Evolutionary conservation across 345 rosid genomes (phyloP).

Genomic region (Camelina hispida): DNA sequence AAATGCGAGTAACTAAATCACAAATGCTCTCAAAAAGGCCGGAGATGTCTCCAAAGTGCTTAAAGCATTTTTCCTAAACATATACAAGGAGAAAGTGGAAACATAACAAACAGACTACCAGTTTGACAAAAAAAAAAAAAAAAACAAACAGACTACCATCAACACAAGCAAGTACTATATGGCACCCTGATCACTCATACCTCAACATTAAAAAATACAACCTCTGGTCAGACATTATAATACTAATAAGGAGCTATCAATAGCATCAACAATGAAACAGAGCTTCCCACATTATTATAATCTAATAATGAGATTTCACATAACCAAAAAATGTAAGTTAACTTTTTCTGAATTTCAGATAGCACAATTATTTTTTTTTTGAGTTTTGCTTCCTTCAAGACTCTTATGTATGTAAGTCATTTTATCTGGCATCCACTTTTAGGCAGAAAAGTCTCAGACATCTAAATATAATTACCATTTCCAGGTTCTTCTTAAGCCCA

Average conservation of each 20-base stretch:
- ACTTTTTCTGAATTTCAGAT: neutral
- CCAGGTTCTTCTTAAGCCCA: constrained; percentile 82
- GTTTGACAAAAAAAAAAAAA: too few relatives aligned
- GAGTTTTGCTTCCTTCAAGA: neutral
- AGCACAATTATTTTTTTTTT: neutral
- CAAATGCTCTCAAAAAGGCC: neutral
- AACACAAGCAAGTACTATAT: neutral
- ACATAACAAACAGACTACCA: constrained; percentile 5
- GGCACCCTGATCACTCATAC: constrained; percentile 1
- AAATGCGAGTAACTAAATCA: constrained; percentile 5
- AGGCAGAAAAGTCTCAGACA: constrained; percentile 1
- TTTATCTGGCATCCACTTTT: constrained; percentile 2
- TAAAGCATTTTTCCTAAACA: constrained; percentile 1
- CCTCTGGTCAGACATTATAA: constrained; percentile 1
- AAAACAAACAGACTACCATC: constrained; percentile 9
- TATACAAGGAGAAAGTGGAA: neutral
- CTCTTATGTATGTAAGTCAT: neutral
- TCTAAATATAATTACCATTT: constrained; percentile 56
- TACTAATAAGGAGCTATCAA: constrained; percentile 9
- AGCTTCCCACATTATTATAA: neutral
- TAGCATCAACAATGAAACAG: neutral
- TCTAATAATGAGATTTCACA: neutral
- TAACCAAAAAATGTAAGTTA: neutral
- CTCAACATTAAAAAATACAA: neutral
- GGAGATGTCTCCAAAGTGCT: constrained; percentile 9